Conservation (phyloP, 768 basidiomycete genomes). For the Amanita subjunquillea region DNA sequence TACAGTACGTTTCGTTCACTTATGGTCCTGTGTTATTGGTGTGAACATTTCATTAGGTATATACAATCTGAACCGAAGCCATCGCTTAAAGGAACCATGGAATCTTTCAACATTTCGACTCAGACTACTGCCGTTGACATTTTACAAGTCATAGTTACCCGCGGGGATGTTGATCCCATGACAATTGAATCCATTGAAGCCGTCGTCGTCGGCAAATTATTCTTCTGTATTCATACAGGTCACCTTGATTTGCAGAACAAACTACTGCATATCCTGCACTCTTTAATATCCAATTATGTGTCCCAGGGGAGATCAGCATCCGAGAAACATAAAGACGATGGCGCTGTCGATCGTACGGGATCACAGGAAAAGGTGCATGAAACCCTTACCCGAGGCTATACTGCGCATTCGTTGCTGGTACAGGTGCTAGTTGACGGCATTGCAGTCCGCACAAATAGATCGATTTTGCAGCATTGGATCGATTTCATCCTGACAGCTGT, state of each 20-base stretch:
- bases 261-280: constrained; percentile 83
- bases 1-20: constrained; percentile 39
- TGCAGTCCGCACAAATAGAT: constrained; percentile 52
- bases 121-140: constrained; percentile 75
- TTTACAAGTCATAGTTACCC: constrained; percentile 70
- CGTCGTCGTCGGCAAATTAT: constrained; percentile 66
- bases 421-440: constrained; percentile 81
- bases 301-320: constrained; percentile 17
- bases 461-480: constrained; percentile 90
- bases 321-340: constrained; percentile 18
- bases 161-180: constrained; percentile 65
- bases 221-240: constrained; percentile 53
- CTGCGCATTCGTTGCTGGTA: constrained; percentile 61
- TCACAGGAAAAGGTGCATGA: constrained; percentile 23
- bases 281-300: constrained; percentile 40
- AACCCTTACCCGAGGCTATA: constrained; percentile 23
- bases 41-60: constrained; percentile 33
- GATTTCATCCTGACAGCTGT: constrained; percentile 92
- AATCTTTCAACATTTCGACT: constrained; percentile 47
- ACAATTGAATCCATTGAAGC: constrained; percentile 59
- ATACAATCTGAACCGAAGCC: constrained; percentile 69
- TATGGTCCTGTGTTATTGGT: not conserved
- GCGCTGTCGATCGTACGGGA: constrained; percentile 20
- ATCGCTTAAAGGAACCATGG: constrained; percentile 38
- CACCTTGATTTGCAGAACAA: constrained; percentile 88